Conservation (phyloP, 148 eudicot species). For the Vaccinium macrocarpon region DNA sequence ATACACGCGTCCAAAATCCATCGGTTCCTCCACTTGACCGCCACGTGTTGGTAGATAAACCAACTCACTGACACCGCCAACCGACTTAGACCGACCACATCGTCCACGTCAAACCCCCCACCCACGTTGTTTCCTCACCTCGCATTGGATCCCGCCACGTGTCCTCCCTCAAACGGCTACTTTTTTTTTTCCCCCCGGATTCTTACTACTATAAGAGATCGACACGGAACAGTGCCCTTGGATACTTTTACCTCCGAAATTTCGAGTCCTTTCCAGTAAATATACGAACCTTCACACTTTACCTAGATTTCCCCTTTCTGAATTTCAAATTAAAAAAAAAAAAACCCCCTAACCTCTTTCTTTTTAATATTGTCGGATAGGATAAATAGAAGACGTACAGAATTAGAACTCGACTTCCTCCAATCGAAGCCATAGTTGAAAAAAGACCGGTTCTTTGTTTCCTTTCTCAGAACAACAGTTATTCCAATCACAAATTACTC, state of each 20-base stretch:
- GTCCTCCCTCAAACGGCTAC: constrained; percentile 53
- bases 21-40: not conserved
- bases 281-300: not conserved
- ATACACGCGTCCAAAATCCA: not conserved
- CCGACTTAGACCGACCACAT: constrained; percentile 54
- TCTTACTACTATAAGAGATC: no score
- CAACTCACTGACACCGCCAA: constrained; percentile 8
- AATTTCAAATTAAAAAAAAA: not conserved
- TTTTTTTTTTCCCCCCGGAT: constrained; percentile 18
- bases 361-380: not conserved
- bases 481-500: constrained; percentile 21
- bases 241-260: not conserved
- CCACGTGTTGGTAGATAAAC: not conserved
- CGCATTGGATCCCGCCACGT: constrained; percentile 33
- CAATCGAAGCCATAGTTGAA: not conserved
- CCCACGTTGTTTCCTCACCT: constrained; percentile 24
- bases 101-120: constrained; percentile 38
- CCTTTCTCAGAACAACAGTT: constrained; percentile 18
- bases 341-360: not conserved
- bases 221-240: not conserved
- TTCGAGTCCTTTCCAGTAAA: constrained; percentile 20
- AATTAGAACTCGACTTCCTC: not conserved
- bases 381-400: not conserved
- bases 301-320: not conserved
- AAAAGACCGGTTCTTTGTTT: constrained; percentile 10